Evolutionary conservation across 1,139 yeast species (phyloP).

Genomic region (Geotrichum citri-aurantii): DNA sequence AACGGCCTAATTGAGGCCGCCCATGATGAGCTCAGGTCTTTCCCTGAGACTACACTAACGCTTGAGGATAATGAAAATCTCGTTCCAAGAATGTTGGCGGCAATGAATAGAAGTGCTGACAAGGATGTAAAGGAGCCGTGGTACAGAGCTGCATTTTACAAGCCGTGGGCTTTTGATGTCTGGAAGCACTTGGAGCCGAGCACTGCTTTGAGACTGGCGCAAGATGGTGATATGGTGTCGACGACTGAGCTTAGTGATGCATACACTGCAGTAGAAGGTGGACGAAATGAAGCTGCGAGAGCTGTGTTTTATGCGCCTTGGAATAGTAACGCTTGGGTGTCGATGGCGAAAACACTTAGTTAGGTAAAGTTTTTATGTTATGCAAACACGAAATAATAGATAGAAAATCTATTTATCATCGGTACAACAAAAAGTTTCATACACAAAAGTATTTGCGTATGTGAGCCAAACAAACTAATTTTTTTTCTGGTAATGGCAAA

Average conservation of each 20-base stretch:
- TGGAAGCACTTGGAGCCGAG: constrained; percentile 60
- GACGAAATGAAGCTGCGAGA: constrained; percentile 54
- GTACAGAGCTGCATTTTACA: constrained; percentile 66
- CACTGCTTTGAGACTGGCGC: constrained; percentile 52
- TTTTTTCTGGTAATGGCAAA: too few species aligned
- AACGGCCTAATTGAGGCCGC: constrained; percentile 58
- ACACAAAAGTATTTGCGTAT: too few species aligned
- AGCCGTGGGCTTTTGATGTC: constrained; percentile 61
- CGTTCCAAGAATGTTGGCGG: constrained; percentile 49
- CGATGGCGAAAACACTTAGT: constrained; percentile 11
- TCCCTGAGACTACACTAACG: constrained; percentile 46
- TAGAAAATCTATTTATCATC: too few species aligned
- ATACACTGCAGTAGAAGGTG: constrained; percentile 42
- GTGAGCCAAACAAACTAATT: too few species aligned
- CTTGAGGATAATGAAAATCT: constrained; percentile 45
- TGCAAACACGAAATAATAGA: too few species aligned
- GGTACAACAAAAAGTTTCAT: too few species aligned
- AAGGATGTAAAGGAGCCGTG: constrained; percentile 39
- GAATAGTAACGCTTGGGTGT: constrained; percentile 27
- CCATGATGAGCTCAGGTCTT: constrained; percentile 54
- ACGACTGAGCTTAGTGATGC: constrained; percentile 51
- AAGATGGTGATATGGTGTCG: constrained; percentile 39
- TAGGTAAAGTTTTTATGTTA: background rate
- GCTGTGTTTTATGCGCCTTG: constrained; percentile 49
- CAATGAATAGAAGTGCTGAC: constrained; percentile 30